phyloP scores from a whole-genome alignment of 2,329 filamentous ascomycete genomes.

The Colletotrichum karsti region DNA sequence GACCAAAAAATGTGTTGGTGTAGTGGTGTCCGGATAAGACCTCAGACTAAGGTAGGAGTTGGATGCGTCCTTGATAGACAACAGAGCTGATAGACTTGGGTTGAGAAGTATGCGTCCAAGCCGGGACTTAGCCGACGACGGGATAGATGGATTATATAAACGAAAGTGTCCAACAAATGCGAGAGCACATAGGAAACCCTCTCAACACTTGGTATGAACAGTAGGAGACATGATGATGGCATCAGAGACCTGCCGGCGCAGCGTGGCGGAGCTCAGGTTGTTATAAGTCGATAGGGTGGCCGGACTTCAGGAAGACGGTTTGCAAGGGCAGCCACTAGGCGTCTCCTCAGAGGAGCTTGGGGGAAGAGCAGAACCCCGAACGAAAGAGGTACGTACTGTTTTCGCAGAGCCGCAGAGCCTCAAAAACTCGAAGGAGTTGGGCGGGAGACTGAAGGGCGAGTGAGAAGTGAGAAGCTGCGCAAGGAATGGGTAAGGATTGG shows the following conservation, averaged over 20 bases:
- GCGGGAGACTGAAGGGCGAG: background rate
- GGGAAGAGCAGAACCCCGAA: constrained; percentile 7
- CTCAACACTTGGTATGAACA: background rate
- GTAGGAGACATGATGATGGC: background rate
- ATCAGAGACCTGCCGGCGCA: background rate
- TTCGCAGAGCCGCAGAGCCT: constrained; percentile 17
- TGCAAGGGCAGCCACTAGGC: constrained; percentile 14
- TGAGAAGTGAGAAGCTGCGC: constrained; percentile 1
- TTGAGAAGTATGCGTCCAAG: background rate
- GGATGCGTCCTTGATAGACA: background rate
- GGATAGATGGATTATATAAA: constrained; percentile 6
- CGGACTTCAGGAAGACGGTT: background rate
- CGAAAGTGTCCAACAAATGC: background rate
- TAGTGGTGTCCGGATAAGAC: background rate
- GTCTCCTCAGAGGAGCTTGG: background rate
- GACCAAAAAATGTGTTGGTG: background rate
- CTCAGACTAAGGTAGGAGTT: background rate
- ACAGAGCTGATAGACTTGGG: background rate
- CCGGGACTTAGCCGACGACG: background rate
- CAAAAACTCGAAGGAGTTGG: background rate
- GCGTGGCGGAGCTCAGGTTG: constrained; percentile 8
- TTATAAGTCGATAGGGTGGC: constrained; percentile 18
- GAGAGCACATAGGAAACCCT: background rate
- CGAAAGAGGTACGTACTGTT: constrained; percentile 4
- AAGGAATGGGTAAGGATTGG: constrained; percentile 22